These are phyloP conservation scores for Buddleja alternifolia DNA, from an alignment of 257 asterid species.

Conservation along the genomic window DNA sequence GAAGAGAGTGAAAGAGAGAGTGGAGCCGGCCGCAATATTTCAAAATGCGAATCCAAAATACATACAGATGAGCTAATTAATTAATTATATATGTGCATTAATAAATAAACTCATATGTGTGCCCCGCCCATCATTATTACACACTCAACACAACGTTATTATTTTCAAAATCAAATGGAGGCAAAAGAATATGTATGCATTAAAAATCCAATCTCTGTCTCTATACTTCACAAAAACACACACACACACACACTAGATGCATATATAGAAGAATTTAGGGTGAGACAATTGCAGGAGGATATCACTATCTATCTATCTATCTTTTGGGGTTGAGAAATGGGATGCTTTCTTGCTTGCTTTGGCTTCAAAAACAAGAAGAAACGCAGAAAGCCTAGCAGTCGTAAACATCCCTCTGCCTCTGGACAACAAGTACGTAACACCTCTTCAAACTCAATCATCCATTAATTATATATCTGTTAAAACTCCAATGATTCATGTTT, in stretches of 20 bases:
- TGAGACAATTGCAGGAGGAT: slow-evolving; percentile 17
- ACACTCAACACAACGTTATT: slow-evolving; percentile 54
- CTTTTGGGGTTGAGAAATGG: slow-evolving; percentile 46
- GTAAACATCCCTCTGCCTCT: slow-evolving; percentile 33
- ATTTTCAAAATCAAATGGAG: slow-evolving; percentile 59
- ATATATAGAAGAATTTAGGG: slow-evolving; percentile 4
- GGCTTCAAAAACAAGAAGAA: slow-evolving; percentile 54
- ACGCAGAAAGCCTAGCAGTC: slow-evolving; percentile 39
- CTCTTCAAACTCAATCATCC: not conserved
- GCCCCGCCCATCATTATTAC: slow-evolving; percentile 45
- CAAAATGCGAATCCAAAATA: slow-evolving; percentile 3
- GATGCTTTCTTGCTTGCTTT: slow-evolving; percentile 76
- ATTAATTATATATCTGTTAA: too few relatives aligned
- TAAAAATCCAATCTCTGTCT: slow-evolving; percentile 30
- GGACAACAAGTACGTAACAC: slow-evolving; percentile 44
- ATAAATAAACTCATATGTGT: slow-evolving; percentile 29
- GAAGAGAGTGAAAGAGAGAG: not conserved
- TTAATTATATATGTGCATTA: slow-evolving; percentile 23
- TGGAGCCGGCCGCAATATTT: slow-evolving; percentile 6
- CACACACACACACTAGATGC: not conserved
- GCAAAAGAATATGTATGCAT: slow-evolving; percentile 27
- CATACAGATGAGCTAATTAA: slow-evolving; percentile 21
- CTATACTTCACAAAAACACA: not conserved
- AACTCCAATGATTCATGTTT: not conserved
- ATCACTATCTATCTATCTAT: too few relatives aligned